These are phyloP conservation scores for Tagetes patula DNA, from an alignment of 129 eudicot species.

Conservation along the genomic window DNA sequence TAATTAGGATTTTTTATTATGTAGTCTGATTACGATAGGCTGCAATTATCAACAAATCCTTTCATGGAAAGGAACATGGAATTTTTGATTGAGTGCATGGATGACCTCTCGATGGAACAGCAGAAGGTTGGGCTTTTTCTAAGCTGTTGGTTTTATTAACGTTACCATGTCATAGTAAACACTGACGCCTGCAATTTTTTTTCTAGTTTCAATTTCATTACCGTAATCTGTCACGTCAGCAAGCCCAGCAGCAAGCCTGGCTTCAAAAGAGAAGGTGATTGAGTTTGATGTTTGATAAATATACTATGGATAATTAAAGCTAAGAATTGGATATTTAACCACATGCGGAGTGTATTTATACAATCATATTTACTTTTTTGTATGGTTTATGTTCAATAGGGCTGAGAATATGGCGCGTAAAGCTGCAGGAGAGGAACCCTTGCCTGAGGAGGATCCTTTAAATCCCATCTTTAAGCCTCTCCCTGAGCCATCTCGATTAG, in stretches of 20 bases:
- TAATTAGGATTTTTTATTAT: conserved; percentile 19
- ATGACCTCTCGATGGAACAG: conserved; percentile 91
- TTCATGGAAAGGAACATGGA: conserved; percentile 90
- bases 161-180: not conserved
- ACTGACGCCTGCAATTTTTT: not conserved
- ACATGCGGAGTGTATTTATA: not conserved
- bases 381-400: conserved; percentile 43
- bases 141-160: not conserved
- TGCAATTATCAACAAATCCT: conserved; percentile 81
- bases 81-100: conserved; percentile 95
- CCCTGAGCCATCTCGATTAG: conserved; percentile 90
- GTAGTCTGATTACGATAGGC: conserved; percentile 91
- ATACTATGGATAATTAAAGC: not conserved
- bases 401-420: conserved; percentile 86
- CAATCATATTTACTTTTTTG: not conserved
- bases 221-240: conserved; percentile 90
- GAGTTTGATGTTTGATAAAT: conserved; percentile 5
- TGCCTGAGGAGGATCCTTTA: conserved; percentile 97
- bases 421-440: conserved; percentile 95
- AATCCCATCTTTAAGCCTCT: conserved; percentile 84
- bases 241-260: conserved; percentile 99
- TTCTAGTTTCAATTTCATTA: conserved; percentile 86
- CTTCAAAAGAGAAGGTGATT: conserved; percentile 94
- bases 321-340: not conserved
- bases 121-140: conserved; percentile 59